Evolutionary conservation across 176 grass and related monocot genomes (phyloP).

Genomic region (Lolium perenne): DNA sequence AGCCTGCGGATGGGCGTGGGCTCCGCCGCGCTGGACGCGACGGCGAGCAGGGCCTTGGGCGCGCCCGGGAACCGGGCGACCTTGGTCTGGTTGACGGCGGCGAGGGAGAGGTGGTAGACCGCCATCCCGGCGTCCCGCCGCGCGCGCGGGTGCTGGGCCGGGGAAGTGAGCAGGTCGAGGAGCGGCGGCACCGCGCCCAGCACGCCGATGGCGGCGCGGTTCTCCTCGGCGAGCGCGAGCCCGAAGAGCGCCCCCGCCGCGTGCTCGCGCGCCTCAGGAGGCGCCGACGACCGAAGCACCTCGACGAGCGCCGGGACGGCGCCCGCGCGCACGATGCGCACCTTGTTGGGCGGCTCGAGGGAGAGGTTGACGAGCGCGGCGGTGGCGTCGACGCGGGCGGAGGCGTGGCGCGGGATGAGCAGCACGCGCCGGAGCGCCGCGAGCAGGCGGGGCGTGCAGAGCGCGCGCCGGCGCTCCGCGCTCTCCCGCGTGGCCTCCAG

Average conservation of each 20-base stretch:
- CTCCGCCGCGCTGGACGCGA: slow-evolving; percentile 44
- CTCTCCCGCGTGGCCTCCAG: slow-evolving; percentile 79
- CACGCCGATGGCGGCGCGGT: slow-evolving; percentile 90
- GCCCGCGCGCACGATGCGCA: slow-evolving; percentile 74
- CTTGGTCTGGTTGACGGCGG: slow-evolving; percentile 72
- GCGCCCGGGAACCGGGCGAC: slow-evolving; percentile 63
- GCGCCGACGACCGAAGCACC: slow-evolving; percentile 40
- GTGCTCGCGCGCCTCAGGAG: slow-evolving; percentile 71
- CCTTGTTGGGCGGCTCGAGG: slow-evolving; percentile 70
- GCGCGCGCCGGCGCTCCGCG: slow-evolving; percentile 52
- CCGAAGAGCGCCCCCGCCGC: slow-evolving; percentile 78
- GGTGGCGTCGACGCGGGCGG: slow-evolving; percentile 52
- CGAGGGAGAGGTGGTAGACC: slow-evolving; percentile 83
- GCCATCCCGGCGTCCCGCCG: slow-evolving; percentile 83
- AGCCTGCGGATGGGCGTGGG: slow-evolving; percentile 52
- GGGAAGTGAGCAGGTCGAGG: slow-evolving; percentile 62
- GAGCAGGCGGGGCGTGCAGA: slow-evolving; percentile 72
- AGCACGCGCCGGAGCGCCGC: slow-evolving; percentile 60
- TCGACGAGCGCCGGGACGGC: slow-evolving; percentile 74
- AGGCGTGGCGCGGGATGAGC: slow-evolving; percentile 47
- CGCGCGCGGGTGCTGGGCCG: slow-evolving; percentile 34
- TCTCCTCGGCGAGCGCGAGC: slow-evolving; percentile 75
- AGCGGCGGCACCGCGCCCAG: slow-evolving; percentile 76
- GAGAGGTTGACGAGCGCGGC: slow-evolving; percentile 83
- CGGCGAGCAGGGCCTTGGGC: slow-evolving; percentile 52